Evolutionary conservation across 164 flowering plant genomes (phyloP), one percentile per base, ranked within the genome.

Genomic region (Vitis riparia): DNA sequence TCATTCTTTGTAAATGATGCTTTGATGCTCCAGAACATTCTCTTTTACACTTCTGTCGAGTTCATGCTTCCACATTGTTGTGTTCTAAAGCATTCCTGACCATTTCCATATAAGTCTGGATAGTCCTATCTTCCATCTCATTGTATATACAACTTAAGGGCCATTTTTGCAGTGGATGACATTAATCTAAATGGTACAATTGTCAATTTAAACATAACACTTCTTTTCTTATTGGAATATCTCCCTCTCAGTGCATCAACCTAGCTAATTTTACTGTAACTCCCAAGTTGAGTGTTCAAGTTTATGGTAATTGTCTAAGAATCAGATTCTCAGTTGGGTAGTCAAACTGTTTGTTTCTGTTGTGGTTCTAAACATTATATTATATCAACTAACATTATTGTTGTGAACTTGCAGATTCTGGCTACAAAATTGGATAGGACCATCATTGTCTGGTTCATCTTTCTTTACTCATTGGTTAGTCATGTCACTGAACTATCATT

Each of bases 401-500:
- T 23, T 73, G 23, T 65, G 58, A 65, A 69, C 37, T 73, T 80
- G 76, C 93, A 95, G 99, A 75, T 84, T 95, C 67, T 95, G 99
- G 99, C 82, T 93, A 17, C 98, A 90, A 76, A 88, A 88, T 68
- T 91, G 93, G 94, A 88, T 75, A 44, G 98, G 96, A 51, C 83
- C 91, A 23, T 83, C 94, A 49, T 68, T 83, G 58, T 75, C 80
- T 62, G 86, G 82, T 73, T 88, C 94, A 68, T 85, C 91, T 58
- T 82, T 87, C 71, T 81, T 83, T 71, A 77, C 83, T 80, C 81
- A 84, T 64, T 83, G 98, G 98, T 94, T 72, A 78, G 97, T 84
- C 48, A 30, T 49, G 13, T 57, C 9, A 63, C 16, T 30, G 9
- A 49, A 17, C 52, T 52, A 53, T 52, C 48, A 37, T 37, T 37